Evolutionary conservation across 176 grass and related monocot genomes (phyloP).

Genomic region (Zizania latifolia): DNA sequence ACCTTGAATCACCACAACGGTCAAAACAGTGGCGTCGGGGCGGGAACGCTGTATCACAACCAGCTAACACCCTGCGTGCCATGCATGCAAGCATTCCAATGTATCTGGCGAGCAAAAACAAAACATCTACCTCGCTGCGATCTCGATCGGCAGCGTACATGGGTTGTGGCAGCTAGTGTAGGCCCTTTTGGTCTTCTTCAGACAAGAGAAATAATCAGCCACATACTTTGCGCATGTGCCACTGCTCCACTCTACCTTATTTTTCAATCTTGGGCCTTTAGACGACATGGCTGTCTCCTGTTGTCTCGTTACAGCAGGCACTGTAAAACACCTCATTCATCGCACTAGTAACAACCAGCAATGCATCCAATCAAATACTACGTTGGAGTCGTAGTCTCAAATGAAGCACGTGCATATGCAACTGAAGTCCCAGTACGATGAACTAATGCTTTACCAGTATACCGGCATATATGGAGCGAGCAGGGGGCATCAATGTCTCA

Average conservation of each 20-base stretch:
- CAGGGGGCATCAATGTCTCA: not conserved
- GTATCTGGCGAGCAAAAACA: not conserved
- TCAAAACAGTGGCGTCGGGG: not conserved
- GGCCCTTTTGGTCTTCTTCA: not conserved
- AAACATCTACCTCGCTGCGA: not conserved
- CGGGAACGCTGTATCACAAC: not conserved
- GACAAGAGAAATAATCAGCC: not conserved
- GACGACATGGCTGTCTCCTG: not conserved
- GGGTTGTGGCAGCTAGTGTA: not conserved
- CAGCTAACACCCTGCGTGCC: not conserved
- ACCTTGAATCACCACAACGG: not conserved
- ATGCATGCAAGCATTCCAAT: not conserved
- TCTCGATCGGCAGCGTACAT: constrained; percentile 12
- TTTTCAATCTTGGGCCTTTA: not conserved
- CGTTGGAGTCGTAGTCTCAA: too few species aligned
- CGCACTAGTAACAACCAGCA: not conserved
- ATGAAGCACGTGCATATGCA: not conserved
- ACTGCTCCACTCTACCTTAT: not conserved
- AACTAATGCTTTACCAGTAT: not conserved
- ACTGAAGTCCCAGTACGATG: not conserved
- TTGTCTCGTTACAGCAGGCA: not conserved
- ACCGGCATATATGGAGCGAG: not conserved
- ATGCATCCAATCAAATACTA: too few species aligned
- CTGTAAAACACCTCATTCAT: not conserved
- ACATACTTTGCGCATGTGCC: not conserved